Conservation (phyloP, 2,329 filamentous ascomycete species). For the Harringtonia aguacate region DNA sequence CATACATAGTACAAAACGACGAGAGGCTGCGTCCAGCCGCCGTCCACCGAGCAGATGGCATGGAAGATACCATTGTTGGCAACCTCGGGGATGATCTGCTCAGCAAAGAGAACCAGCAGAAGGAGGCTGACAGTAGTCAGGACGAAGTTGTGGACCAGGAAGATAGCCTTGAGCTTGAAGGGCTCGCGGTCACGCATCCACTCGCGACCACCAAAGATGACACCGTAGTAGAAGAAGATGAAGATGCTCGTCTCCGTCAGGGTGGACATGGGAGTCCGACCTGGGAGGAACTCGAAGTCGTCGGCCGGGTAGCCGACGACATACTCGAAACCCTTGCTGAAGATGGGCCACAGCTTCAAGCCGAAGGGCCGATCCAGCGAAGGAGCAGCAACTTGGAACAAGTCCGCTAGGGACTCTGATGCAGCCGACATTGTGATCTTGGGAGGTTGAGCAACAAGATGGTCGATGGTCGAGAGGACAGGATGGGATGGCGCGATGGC, state of each 20-base stretch:
- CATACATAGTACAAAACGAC: slow-evolving; percentile 95
- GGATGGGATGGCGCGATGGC: too few relatives aligned
- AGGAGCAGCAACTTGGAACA: slow-evolving; percentile 48
- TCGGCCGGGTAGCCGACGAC: slow-evolving; percentile 73
- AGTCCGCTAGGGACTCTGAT: slow-evolving; percentile 2
- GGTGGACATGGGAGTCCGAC: slow-evolving; percentile 82
- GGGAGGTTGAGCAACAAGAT: not conserved
- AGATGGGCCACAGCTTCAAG: slow-evolving; percentile 85
- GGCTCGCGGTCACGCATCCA: slow-evolving; percentile 80
- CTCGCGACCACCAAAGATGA: slow-evolving; percentile 89
- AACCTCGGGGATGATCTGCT: slow-evolving; percentile 81
- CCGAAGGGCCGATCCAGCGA: slow-evolving; percentile 89
- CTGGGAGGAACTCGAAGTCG: slow-evolving; percentile 74
- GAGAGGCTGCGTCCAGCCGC: slow-evolving; percentile 89
- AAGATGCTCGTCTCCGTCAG: slow-evolving; percentile 71
- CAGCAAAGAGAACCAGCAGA: slow-evolving; percentile 75
- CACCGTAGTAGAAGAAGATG: slow-evolving; percentile 78
- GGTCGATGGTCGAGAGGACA: too few relatives aligned
- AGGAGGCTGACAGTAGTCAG: slow-evolving; percentile 75
- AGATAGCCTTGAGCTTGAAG: slow-evolving; percentile 78
- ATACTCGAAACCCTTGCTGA: slow-evolving; percentile 72
- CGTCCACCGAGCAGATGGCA: slow-evolving; percentile 69
- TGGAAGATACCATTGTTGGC: slow-evolving; percentile 76
- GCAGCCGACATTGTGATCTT: slow-evolving; percentile 8
- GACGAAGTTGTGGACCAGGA: slow-evolving; percentile 95